Evolutionary conservation across 352 stramenopile species (phyloP).

Genomic region (Thalassiosira exigua): DNA sequence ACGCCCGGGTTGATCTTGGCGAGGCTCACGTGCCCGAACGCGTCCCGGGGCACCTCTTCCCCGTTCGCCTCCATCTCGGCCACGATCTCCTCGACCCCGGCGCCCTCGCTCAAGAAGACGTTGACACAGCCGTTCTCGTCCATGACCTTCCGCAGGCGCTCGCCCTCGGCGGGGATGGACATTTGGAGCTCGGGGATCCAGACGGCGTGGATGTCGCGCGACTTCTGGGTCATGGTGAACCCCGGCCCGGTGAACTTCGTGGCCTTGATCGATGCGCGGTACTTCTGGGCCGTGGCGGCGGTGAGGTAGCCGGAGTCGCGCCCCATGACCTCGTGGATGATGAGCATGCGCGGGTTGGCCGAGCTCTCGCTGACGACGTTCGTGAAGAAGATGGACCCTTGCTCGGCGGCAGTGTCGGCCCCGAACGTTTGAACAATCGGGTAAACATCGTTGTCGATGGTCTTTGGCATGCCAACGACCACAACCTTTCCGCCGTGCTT

Average conservation of each 20-base stretch:
- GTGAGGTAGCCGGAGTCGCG: slow-evolving; percentile 85
- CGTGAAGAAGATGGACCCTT: slow-evolving; percentile 79
- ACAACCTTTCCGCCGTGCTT: slow-evolving; percentile 81
- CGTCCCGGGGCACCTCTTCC: slow-evolving; percentile 77
- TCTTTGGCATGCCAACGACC: slow-evolving; percentile 87
- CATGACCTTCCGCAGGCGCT: slow-evolving; percentile 84
- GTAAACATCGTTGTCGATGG: slow-evolving; percentile 87
- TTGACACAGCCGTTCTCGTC: slow-evolving; percentile 84
- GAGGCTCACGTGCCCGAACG: slow-evolving; percentile 85
- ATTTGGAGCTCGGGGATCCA: slow-evolving; percentile 84
- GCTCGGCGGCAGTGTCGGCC: slow-evolving; percentile 81
- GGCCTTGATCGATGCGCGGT: slow-evolving; percentile 62
- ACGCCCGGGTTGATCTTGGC: slow-evolving; percentile 84
- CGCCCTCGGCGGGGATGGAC: slow-evolving; percentile 73
- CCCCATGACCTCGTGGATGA: slow-evolving; percentile 87
- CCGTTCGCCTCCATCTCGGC: slow-evolving; percentile 75
- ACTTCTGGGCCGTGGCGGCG: slow-evolving; percentile 77
- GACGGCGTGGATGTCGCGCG: slow-evolving; percentile 84
- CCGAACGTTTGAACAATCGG: slow-evolving; percentile 86
- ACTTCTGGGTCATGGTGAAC: slow-evolving; percentile 49
- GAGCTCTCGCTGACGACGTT: slow-evolving; percentile 84
- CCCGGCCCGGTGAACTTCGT: slow-evolving; percentile 49
- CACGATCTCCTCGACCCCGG: slow-evolving; percentile 84
- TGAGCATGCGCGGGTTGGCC: slow-evolving; percentile 85
- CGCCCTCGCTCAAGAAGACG: slow-evolving; percentile 85